These are phyloP conservation scores for Thelonectria olida DNA, from an alignment of 2,329 filamentous ascomycete genomes.

Conservation along the genomic window DNA sequence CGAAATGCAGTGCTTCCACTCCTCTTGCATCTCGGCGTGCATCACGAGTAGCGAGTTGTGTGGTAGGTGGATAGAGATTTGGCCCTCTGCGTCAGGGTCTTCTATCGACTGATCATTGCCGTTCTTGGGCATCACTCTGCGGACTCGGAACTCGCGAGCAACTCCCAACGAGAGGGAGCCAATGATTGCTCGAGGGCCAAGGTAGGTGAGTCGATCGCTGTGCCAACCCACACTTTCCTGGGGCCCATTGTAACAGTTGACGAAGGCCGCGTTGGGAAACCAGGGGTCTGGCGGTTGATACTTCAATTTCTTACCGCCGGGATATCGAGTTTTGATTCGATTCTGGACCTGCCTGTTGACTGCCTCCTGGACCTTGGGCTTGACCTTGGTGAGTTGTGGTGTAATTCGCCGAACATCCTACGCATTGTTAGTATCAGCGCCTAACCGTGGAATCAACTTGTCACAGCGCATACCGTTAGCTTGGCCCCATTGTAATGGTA, in stretches of 20 bases:
- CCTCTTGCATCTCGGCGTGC: conserved; percentile 98
- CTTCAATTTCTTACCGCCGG: conserved; percentile 75
- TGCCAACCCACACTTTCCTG: conserved; percentile 90
- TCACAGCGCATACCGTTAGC: conserved; percentile 63
- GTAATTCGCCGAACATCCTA: conserved; percentile 81
- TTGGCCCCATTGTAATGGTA: conserved; percentile 87
- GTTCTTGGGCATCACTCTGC: conserved; percentile 74
- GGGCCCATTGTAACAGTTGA: conserved; percentile 90
- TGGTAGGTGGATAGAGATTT: conserved; percentile 91
- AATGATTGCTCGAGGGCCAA: conserved; percentile 88
- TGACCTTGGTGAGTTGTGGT: conserved; percentile 76
- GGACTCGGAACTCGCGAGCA: conserved; percentile 90
- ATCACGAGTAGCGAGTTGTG: conserved; percentile 95
- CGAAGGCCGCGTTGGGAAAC: conserved; percentile 89
- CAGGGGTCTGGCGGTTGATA: conserved; percentile 79
- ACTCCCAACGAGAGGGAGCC: conserved; percentile 92
- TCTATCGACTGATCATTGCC: conserved; percentile 50
- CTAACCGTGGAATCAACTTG: neutral
- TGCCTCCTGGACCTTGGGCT: conserved; percentile 73
- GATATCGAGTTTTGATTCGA: conserved; percentile 75
- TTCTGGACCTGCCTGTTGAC: conserved; percentile 82
- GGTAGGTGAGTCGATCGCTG: conserved; percentile 90
- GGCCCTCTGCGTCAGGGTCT: conserved; percentile 75
- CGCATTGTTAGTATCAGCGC: conserved; percentile 6
- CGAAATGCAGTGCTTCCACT: conserved; percentile 90